phyloP scores from a whole-genome alignment of 345 rosid species.

The Brassica incana region DNA sequence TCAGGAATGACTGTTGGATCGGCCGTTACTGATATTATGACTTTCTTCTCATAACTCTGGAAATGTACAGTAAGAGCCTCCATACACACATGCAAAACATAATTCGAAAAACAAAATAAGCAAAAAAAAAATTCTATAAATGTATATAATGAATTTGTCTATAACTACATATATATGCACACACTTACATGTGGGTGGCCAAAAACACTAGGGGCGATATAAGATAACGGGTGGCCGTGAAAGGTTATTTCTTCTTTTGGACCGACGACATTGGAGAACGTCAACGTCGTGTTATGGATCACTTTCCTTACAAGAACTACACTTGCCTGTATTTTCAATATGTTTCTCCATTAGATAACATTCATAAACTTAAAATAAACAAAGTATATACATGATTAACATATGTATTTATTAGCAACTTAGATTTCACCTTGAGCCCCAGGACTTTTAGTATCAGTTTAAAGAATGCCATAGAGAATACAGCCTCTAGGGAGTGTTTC shows the following conservation, averaged over 20 bases:
- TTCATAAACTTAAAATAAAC: not conserved
- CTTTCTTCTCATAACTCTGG: slow-evolving; percentile 69
- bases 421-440: slow-evolving; percentile 45
- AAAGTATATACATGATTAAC: not conserved
- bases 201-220: slow-evolving; percentile 59
- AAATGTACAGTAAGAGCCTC: slow-evolving; percentile 82
- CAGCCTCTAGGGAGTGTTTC: slow-evolving; percentile 42
- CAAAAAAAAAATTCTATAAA: not conserved
- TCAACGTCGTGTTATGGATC: slow-evolving; percentile 51
- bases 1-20: slow-evolving; percentile 69
- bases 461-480: slow-evolving; percentile 26
- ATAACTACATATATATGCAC: not conserved
- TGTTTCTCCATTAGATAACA: not conserved
- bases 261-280: slow-evolving; percentile 45
- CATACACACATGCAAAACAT: slow-evolving; percentile 1
- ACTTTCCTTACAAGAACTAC: slow-evolving; percentile 35
- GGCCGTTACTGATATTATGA: slow-evolving; percentile 57
- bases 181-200: slow-evolving; percentile 64
- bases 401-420: not conserved
- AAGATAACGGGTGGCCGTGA: not conserved
- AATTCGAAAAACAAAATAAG: not conserved
- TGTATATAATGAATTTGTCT: not conserved
- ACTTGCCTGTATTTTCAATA: slow-evolving; percentile 41
- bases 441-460: slow-evolving; percentile 38
- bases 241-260: not conserved